Conservation (phyloP, 2,329 filamentous ascomycete species). For the Aureobasidium sp. region DNA sequence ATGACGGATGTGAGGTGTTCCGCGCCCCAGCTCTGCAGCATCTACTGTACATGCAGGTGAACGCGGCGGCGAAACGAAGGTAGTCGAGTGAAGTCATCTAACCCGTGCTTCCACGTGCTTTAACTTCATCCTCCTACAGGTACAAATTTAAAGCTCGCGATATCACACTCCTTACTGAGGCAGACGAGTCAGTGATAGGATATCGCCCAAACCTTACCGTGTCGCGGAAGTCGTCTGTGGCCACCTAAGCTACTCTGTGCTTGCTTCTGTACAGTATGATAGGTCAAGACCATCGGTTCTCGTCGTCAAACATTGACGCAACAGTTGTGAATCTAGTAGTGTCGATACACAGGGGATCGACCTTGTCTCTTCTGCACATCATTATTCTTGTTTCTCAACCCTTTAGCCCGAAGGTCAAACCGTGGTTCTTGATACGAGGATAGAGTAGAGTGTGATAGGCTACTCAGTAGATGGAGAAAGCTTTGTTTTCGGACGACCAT, state of each 20-base stretch:
- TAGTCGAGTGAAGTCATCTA: not conserved
- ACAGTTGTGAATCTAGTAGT: not conserved
- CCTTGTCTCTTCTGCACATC: not conserved
- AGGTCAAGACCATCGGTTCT: not conserved
- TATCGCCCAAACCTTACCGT: not conserved
- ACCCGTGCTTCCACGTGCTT: not conserved
- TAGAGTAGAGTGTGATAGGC: not conserved
- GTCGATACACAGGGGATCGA: not conserved
- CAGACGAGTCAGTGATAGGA: not conserved
- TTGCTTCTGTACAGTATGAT: not conserved
- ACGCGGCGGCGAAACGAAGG: not conserved
- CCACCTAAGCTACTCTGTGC: no score
- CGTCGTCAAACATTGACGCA: not conserved
- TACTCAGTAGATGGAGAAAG: not conserved
- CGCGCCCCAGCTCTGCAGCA: not conserved
- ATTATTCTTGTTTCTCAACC: not conserved
- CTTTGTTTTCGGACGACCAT: not conserved
- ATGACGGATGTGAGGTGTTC: not conserved
- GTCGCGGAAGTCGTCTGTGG: not conserved
- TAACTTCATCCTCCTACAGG: not conserved
- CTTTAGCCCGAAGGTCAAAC: not conserved
- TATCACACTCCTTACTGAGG: not conserved
- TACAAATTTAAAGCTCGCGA: not conserved
- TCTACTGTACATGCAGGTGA: not conserved
- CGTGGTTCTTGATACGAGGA: not conserved